Conservation (phyloP, 163 green algal species). For the Scenedesmus sp. region DNA sequence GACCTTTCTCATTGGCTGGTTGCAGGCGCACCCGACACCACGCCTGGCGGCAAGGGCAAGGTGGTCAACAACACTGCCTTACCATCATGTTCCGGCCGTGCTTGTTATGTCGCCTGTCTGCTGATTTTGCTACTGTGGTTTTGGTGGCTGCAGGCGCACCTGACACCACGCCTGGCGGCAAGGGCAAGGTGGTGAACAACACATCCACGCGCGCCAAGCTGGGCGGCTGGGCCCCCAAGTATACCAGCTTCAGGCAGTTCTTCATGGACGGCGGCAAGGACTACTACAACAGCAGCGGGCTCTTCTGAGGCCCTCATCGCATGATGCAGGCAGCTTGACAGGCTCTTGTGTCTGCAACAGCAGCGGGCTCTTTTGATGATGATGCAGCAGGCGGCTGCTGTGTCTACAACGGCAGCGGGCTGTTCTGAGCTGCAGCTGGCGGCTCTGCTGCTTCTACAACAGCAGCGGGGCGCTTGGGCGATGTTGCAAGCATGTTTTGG, state of each 20-base stretch:
- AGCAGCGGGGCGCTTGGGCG: too few species aligned
- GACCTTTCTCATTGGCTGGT: background rate
- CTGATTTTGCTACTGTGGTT: background rate
- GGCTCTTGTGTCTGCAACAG: too few species aligned
- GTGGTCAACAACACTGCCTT: background rate
- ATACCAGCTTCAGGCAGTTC: constrained; percentile 68
- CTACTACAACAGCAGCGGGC: constrained; percentile 60
- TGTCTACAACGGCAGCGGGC: too few species aligned
- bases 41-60: background rate
- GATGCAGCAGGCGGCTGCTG: too few species aligned
- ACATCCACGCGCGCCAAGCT: constrained; percentile 53
- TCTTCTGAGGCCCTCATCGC: constrained; percentile 9
- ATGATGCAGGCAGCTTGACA: background rate
- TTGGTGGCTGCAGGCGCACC: background rate
- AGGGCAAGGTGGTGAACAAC: constrained; percentile 67
- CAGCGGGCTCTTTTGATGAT: too few species aligned
- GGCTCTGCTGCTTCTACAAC: too few species aligned
- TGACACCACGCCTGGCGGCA: background rate
- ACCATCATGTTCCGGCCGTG: background rate
- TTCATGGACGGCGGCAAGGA: constrained; percentile 57
- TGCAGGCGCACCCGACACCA: background rate
- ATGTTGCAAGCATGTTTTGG: too few species aligned
- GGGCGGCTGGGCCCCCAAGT: constrained; percentile 68
- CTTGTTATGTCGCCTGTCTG: background rate
- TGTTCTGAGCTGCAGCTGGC: too few species aligned